Evolutionary conservation across 176 grass and related monocot species (phyloP).

Genomic region (Dactylis glomerata): DNA sequence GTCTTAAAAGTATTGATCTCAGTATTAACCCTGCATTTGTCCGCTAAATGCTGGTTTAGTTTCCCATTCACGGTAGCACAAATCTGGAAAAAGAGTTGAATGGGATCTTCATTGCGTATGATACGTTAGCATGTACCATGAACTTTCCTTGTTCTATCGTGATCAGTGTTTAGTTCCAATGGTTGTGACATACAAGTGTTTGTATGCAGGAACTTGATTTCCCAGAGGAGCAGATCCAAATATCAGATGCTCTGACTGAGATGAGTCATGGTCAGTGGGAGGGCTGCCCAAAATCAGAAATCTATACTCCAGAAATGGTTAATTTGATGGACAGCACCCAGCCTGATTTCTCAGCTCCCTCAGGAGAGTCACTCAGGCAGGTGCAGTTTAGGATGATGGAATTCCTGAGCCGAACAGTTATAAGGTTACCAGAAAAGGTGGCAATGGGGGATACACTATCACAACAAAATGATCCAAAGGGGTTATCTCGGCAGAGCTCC

Average conservation of each 20-base stretch:
- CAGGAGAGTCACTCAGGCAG: slow-evolving; percentile 81
- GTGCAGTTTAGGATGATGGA: slow-evolving; percentile 78
- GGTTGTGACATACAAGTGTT: neutral
- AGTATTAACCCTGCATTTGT: neutral
- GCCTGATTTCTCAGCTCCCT: slow-evolving; percentile 77
- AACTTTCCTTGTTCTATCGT: neutral
- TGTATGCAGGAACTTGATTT: slow-evolving; percentile 81
- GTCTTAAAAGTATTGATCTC: neutral
- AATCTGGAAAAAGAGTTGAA: neutral
- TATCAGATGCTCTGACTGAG: slow-evolving; percentile 70
- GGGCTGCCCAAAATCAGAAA: slow-evolving; percentile 66
- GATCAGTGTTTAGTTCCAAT: neutral
- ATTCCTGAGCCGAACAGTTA: slow-evolving; percentile 61
- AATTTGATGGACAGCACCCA: slow-evolving; percentile 66
- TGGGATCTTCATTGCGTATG: neutral
- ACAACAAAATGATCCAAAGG: slow-evolving; percentile 59
- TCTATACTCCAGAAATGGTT: slow-evolving; percentile 73
- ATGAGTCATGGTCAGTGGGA: slow-evolving; percentile 93
- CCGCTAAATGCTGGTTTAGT: neutral
- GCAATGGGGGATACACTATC: slow-evolving; percentile 38
- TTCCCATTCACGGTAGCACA: neutral
- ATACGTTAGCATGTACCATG: neutral
- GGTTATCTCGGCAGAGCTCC: slow-evolving; percentile 62
- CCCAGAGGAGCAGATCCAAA: slow-evolving; percentile 69
- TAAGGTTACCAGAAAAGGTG: slow-evolving; percentile 84